These are phyloP conservation scores for Withania somnifera DNA, from an alignment of 305 asterid genomes.

Conservation along the genomic window DNA sequence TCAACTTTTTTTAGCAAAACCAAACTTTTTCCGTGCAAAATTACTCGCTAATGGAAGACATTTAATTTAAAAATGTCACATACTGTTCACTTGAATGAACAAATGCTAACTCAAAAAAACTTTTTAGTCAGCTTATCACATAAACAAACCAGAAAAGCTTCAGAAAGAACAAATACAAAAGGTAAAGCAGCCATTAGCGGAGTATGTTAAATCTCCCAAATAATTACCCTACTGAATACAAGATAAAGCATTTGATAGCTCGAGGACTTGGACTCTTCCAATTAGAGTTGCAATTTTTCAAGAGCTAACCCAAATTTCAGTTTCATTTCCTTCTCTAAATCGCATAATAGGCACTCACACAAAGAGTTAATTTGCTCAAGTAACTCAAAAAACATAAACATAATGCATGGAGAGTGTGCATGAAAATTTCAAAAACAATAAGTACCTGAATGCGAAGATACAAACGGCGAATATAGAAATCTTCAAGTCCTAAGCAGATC, in stretches of 20 bases:
- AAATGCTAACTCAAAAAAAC: not conserved
- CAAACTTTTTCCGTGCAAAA: not conserved
- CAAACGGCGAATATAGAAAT: constrained; percentile 85
- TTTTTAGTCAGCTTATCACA: not conserved
- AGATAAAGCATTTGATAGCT: no score
- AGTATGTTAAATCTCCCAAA: not conserved
- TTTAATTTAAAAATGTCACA: not conserved
- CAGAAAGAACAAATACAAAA: not conserved
- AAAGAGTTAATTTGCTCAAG: not conserved
- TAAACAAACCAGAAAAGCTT: not conserved
- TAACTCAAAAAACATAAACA: not conserved
- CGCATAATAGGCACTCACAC: not conserved
- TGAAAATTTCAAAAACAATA: no score
- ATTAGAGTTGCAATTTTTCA: no score
- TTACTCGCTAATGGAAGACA: not conserved
- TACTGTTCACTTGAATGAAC: not conserved
- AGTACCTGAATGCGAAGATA: constrained; percentile 87
- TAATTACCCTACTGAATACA: no score
- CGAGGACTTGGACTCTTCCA: no score
- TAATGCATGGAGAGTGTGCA: not conserved
- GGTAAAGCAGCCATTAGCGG: not conserved
- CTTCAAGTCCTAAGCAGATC: constrained; percentile 98
- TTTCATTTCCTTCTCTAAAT: not conserved
- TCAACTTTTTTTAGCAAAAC: not conserved
- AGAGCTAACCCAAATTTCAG: no score